These are phyloP conservation scores for Podila epicladia DNA, from an alignment of 192 early-diverging fungal species.

Conservation along the genomic window DNA sequence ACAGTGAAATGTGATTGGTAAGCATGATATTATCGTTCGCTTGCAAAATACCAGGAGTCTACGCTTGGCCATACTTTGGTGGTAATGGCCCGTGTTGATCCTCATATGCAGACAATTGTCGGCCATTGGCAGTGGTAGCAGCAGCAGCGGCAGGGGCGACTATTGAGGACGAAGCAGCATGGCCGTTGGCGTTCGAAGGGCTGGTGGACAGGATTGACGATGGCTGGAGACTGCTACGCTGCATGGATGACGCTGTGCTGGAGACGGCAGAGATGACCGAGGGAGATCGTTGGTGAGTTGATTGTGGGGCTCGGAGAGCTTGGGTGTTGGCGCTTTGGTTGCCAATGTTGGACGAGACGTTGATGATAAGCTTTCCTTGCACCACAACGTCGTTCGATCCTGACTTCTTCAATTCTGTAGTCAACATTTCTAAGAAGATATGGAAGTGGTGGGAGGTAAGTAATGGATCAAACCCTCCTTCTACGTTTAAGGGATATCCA, in stretches of 20 bases:
- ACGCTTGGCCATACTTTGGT: constrained; percentile 33
- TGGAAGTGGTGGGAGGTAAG: background rate
- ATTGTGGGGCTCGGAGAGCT: constrained; percentile 18
- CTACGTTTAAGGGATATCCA: constrained; percentile 3
- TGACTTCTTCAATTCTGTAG: constrained; percentile 89
- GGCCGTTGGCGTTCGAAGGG: constrained; percentile 34
- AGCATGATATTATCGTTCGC: too few species aligned
- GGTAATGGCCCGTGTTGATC: constrained; percentile 67
- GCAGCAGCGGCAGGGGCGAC: background rate
- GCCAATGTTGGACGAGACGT: constrained; percentile 71
- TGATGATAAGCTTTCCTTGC: constrained; percentile 86
- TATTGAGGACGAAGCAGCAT: constrained; percentile 10
- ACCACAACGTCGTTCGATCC: constrained; percentile 79
- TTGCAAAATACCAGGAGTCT: too few species aligned
- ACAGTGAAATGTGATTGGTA: background rate
- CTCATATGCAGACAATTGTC: constrained; percentile 59
- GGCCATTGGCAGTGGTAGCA: constrained; percentile 21
- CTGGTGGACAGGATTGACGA: constrained; percentile 14
- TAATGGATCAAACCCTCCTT: background rate
- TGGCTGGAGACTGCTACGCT: background rate
- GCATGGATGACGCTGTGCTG: constrained; percentile 47
- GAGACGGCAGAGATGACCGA: constrained; percentile 58
- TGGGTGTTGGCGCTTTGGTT: constrained; percentile 38
- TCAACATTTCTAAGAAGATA: constrained; percentile 79
- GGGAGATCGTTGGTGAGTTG: constrained; percentile 33